Evolutionary conservation across 2,329 filamentous ascomycete genomes (phyloP), one percentile per base, ranked within the genome.

Genomic region (Coleophoma crateriformis): DNA sequence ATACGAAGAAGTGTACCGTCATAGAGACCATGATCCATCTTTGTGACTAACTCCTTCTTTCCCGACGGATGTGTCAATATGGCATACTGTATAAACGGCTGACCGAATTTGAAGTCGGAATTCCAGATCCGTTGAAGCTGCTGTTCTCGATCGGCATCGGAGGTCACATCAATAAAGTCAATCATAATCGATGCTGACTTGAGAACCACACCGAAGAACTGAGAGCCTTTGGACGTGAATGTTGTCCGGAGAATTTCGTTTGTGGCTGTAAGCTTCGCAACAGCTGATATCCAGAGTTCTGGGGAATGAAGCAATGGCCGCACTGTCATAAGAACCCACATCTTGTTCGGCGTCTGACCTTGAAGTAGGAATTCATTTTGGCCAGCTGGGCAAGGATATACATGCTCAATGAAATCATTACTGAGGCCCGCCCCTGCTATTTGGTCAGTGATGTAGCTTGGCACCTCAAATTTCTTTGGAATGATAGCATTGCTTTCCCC

Each of bases 1-100:
- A 68, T 62, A 32, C 66, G 65, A 27, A 70, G 58, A 2, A 69
- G 54, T 3, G 67, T 69, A 1, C 67, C 67, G 49, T 68, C 67
- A 54, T 68, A 68, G 12, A 63, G 49, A 34, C 55, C 64, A 48
- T 67, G 64, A 52, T 67, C 56, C 22, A 68, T 54, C 47, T 69
- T 69, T 58, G 59, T 67, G 40, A 59, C 49, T 4, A 69, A 50
- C 22, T 65, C 58, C 20, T 55, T 39, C 14, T 50, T 52, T 20
- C 61, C 57, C 17, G 64, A 52, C 2, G 45, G 13, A 17, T 59
- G 55, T 17, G 50, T 48, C 19, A 68, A 57, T 33, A 66, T 53
- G 19, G 59, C 53, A 47, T 71, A 70, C 20, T 59, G 59, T 49
- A 69, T 63, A 47, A 67, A 67, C 3, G 68, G 60, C 33, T 55